A percentile compares a stretch with the other conserved stretches of the same genome.
Conservation (phyloP, 257 asterid species). For the Datura wrightii region DNA sequence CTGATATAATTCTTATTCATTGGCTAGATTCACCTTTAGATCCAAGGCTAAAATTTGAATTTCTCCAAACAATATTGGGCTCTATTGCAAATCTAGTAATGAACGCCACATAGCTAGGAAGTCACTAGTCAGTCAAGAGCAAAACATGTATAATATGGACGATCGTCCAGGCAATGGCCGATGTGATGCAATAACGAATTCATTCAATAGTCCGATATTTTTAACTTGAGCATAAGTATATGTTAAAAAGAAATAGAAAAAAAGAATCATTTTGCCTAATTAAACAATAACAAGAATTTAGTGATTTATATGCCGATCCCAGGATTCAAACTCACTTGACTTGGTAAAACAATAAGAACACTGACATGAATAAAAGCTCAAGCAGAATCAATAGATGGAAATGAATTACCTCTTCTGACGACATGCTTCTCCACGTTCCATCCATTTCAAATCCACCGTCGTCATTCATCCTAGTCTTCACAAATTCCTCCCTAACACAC, state of each 20-base stretch:
- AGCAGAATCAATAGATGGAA: not conserved
- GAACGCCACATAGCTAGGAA: not conserved
- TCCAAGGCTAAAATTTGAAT: not conserved
- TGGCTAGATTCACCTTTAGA: not conserved
- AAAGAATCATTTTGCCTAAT: no score
- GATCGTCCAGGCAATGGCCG: no score
- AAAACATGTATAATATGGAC: no score
- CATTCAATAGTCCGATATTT: no score
- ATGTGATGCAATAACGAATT: no score
- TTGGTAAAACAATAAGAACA: not conserved
- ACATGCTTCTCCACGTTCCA: slow-evolving; percentile 52
- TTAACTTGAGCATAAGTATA: no score
- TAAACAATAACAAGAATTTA: not conserved
- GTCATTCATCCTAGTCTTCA: slow-evolving; percentile 45
- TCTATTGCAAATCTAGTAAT: not conserved
- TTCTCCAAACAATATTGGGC: not conserved
- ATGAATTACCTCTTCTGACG: slow-evolving; percentile 53
- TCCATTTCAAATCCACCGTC: slow-evolving; percentile 37
- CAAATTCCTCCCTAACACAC: slow-evolving; percentile 54
- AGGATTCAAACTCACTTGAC: not conserved
- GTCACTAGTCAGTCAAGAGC: no score
- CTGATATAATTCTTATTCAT: no score
- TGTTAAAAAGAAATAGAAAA: no score
- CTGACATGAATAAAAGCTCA: not conserved
- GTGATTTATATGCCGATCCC: not conserved